Evolutionary conservation across 2,329 filamentous ascomycete genomes (phyloP).

Genomic region (Ophiosphaerella narmari): DNA sequence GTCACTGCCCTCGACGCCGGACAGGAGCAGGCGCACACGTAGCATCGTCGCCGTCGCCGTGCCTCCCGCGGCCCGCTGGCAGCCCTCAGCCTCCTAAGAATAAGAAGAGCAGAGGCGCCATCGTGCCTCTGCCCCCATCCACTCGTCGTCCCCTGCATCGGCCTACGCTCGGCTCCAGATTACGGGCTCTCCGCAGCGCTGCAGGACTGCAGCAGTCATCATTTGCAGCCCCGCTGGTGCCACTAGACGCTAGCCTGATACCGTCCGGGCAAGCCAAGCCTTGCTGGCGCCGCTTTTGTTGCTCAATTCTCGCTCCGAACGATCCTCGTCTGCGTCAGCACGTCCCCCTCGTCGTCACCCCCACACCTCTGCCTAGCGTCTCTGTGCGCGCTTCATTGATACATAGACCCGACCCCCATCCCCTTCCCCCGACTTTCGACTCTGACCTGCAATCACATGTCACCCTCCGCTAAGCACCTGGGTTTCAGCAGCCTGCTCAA

Average conservation of each 20-base stretch:
- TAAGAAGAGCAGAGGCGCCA: conserved; percentile 4
- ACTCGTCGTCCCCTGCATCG: conserved; percentile 18
- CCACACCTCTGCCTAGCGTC: conserved; percentile 32
- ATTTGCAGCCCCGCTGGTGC: conserved; percentile 17
- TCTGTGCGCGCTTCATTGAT: conserved; percentile 24
- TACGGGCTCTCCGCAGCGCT: conserved; percentile 7
- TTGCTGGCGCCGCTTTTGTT: conserved; percentile 27
- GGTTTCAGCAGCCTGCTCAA: conserved; percentile 48
- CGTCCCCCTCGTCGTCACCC: conserved; percentile 29
- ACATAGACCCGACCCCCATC: conserved; percentile 45
- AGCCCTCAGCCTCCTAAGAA: neutral
- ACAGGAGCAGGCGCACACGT: neutral
- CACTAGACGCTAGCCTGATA: conserved; percentile 15
- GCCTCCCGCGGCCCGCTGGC: too few species aligned
- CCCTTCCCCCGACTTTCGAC: conserved; percentile 44
- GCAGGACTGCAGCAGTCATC: conserved; percentile 12
- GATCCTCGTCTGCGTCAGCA: conserved; percentile 34
- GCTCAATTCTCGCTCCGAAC: conserved; percentile 26
- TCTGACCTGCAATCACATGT: conserved; percentile 46
- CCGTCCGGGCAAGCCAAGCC: conserved; percentile 21
- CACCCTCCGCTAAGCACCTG: conserved; percentile 39
- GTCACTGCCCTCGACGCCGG: neutral
- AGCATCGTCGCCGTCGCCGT: too few species aligned
- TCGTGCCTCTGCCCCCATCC: conserved; percentile 7
- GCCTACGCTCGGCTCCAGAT: conserved; percentile 19